These are phyloP conservation scores for Phanerochaete carnosa DNA, from an alignment of 768 basidiomycete genomes.

Conservation along the genomic window DNA sequence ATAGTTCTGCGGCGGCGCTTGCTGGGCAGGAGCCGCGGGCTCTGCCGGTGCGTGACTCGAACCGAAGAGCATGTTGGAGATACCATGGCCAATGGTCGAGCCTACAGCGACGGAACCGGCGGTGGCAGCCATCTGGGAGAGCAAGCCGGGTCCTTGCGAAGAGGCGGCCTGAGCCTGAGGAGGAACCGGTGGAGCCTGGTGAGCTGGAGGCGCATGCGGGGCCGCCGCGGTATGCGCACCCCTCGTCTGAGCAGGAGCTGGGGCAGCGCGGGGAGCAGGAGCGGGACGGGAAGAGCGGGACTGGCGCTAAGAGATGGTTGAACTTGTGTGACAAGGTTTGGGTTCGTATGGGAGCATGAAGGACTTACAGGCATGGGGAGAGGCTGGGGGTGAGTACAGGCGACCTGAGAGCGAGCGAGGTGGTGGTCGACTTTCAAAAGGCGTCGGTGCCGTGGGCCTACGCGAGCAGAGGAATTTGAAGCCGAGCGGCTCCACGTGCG, in stretches of 20 bases:
- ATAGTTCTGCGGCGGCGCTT: slow-evolving; percentile 38
- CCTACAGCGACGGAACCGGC: slow-evolving; percentile 89
- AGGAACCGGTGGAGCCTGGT: slow-evolving; percentile 31
- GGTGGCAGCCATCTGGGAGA: slow-evolving; percentile 85
- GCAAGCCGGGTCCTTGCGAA: slow-evolving; percentile 62
- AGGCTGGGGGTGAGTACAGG: neutral
- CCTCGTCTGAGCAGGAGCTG: slow-evolving; percentile 43
- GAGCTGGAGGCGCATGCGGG: slow-evolving; percentile 38
- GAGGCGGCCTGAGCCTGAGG: slow-evolving; percentile 28
- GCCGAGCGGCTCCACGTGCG: slow-evolving; percentile 20
- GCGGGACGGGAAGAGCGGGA: slow-evolving; percentile 73
- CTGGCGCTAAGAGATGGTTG: slow-evolving; percentile 49
- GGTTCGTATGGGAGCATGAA: neutral
- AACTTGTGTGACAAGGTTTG: neutral
- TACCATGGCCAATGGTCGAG: slow-evolving; percentile 85
- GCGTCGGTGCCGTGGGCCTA: slow-evolving; percentile 14
- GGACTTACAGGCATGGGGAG: slow-evolving; percentile 47
- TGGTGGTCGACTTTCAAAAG: slow-evolving; percentile 20
- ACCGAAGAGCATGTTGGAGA: slow-evolving; percentile 88
- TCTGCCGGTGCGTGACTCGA: slow-evolving; percentile 45
- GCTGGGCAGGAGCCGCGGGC: slow-evolving; percentile 39
- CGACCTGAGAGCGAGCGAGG: neutral
- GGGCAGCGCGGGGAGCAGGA: slow-evolving; percentile 40
- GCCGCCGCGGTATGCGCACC: slow-evolving; percentile 49
- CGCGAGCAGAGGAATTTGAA: slow-evolving; percentile 18